These are phyloP conservation scores for Pestalotiopsis sp. DNA, from an alignment of 2,329 filamentous ascomycete species.

Conservation along the genomic window DNA sequence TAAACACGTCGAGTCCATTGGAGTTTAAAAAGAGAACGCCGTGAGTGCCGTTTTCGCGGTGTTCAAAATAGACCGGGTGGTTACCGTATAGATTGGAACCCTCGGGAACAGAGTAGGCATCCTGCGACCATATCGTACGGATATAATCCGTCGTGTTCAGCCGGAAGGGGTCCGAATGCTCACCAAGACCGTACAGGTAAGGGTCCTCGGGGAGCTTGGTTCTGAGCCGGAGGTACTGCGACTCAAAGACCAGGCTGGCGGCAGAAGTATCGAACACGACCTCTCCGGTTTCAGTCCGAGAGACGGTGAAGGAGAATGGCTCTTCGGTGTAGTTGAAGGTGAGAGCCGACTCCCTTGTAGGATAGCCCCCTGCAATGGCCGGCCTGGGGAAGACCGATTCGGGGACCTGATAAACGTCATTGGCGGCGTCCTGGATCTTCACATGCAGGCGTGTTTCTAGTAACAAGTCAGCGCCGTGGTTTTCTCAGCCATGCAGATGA, in stretches of 20 bases:
- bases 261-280: conserved; percentile 70
- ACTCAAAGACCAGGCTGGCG: conserved; percentile 70
- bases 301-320: conserved; percentile 42
- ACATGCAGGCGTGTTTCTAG: conserved; percentile 70
- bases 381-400: conserved; percentile 67
- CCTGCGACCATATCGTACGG: conserved; percentile 69
- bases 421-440: conserved; percentile 69
- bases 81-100: conserved; percentile 70
- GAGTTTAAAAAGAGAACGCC: conserved; percentile 72
- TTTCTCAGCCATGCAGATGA: too few species aligned
- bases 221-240: conserved; percentile 73
- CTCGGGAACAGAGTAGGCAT: conserved; percentile 61
- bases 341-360: conserved; percentile 23
- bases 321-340: conserved; percentile 34
- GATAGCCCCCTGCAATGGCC: conserved; percentile 15
- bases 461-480: neutral
- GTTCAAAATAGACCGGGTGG: conserved; percentile 76
- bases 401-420: conserved; percentile 74
- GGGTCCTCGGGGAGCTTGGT: conserved; percentile 69
- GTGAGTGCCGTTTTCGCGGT: conserved; percentile 59
- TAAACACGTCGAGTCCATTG: conserved; percentile 76
- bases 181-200: conserved; percentile 76
- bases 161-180: conserved; percentile 71
- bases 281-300: conserved; percentile 38
- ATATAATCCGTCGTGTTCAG: conserved; percentile 69